phyloP scores from a whole-genome alignment of 148 eudicot genomes.

The Mesembryanthemum crystallinum region DNA sequence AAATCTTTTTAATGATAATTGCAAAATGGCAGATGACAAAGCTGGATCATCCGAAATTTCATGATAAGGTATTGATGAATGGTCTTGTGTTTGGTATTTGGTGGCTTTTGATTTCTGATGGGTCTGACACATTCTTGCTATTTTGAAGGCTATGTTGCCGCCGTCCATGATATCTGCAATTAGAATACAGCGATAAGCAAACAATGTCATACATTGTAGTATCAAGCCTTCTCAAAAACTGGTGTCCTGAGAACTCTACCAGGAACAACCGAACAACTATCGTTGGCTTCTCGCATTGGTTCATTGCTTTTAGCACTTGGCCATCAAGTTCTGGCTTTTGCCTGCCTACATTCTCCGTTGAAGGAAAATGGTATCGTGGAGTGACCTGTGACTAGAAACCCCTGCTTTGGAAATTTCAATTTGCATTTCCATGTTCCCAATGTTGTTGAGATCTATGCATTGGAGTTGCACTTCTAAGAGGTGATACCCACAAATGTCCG shows the following conservation, averaged over 20 bases:
- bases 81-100: neutral
- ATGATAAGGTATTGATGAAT: constrained; percentile 3
- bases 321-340: neutral
- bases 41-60: neutral
- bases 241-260: neutral
- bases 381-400: neutral
- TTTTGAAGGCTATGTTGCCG: neutral
- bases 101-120: neutral
- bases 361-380: neutral
- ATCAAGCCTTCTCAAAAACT: neutral
- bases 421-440: neutral
- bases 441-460: neutral
- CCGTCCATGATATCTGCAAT: neutral
- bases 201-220: neutral
- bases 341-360: neutral
- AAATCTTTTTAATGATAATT: constrained; percentile 11
- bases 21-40: constrained; percentile 1
- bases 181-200: neutral
- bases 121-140: neutral
- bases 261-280: neutral
- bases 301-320: neutral
- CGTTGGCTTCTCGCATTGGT: neutral
- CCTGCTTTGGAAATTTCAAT: neutral
- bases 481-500: neutral
- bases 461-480: neutral